Evolutionary conservation across 2,329 filamentous ascomycete genomes (phyloP).

Genomic region (Podosphaera aphanis): DNA sequence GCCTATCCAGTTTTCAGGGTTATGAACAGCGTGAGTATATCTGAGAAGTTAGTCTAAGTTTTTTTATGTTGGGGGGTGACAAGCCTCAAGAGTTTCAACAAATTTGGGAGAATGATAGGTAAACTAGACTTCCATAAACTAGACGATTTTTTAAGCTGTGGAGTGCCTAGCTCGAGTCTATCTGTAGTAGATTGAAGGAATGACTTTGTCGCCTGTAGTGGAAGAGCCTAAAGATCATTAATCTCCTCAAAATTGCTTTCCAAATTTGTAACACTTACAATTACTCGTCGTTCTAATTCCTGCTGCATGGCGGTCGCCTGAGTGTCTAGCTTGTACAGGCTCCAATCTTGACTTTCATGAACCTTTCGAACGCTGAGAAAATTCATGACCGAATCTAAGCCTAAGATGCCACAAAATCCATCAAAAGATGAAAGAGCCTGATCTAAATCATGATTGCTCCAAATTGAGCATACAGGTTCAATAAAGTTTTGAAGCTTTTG

Average conservation of each 20-base stretch:
- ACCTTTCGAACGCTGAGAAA: conserved; percentile 56
- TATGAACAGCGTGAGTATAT: conserved; percentile 79
- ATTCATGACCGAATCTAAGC: conserved; percentile 54
- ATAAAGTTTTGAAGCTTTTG: conserved; percentile 55
- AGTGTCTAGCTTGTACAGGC: conserved; percentile 47
- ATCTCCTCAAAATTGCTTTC: not conserved
- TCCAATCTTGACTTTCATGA: conserved; percentile 63
- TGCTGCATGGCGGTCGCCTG: conserved; percentile 61
- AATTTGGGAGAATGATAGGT: conserved; percentile 57
- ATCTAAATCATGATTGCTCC: conserved; percentile 49
- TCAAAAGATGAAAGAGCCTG: conserved; percentile 49
- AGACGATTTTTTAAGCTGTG: conserved; percentile 52
- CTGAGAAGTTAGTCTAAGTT: conserved; percentile 19
- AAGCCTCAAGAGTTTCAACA: conserved; percentile 53
- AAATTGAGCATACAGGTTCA: conserved; percentile 56
- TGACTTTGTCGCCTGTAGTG: conserved; percentile 69
- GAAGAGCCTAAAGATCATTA: conserved; percentile 27
- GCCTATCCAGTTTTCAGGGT: conserved; percentile 60
- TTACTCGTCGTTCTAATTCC: conserved; percentile 53
- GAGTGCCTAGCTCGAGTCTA: conserved; percentile 50
- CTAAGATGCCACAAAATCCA: conserved; percentile 59
- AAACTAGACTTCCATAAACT: conserved; percentile 70
- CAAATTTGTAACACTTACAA: conserved; percentile 28
- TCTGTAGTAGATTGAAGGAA: conserved; percentile 86
- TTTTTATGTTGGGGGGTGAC: not conserved